Evolutionary conservation across 495 filamentous ascomycete species (phyloP).

Genomic region (Aspergillus homomorphus): DNA sequence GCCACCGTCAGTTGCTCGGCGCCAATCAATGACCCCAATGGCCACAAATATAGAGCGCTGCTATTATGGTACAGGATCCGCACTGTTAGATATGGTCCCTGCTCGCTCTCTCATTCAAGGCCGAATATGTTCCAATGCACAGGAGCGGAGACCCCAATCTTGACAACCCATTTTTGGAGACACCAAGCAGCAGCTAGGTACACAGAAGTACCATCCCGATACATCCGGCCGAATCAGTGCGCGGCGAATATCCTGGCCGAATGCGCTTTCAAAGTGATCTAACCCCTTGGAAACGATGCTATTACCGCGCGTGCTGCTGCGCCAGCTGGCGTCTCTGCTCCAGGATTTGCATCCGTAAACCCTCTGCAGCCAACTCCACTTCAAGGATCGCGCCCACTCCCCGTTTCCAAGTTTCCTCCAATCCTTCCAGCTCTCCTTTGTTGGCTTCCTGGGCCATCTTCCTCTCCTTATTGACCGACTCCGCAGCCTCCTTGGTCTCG

Average conservation of each 20-base stretch:
- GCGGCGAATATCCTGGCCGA: neutral
- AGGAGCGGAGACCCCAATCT: neutral
- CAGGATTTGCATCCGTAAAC: conserved; percentile 60
- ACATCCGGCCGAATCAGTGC: neutral
- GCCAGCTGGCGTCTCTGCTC: conserved; percentile 45
- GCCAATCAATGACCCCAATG: neutral
- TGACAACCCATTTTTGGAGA: neutral
- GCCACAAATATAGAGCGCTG: neutral
- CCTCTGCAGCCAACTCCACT: conserved; percentile 72
- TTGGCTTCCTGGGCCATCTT: conserved; percentile 67
- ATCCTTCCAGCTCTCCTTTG: conserved; percentile 59
- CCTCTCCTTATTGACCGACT: conserved; percentile 67
- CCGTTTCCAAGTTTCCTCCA: conserved; percentile 73
- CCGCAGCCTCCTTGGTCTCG: conserved; percentile 58
- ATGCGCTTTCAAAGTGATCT: neutral
- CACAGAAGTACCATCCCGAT: neutral
- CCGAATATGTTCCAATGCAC: neutral
- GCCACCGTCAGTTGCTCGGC: neutral
- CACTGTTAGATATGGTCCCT: neutral
- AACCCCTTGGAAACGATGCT: neutral
- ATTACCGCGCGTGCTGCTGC: conserved; percentile 36
- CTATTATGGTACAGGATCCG: neutral
- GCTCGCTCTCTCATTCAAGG: neutral
- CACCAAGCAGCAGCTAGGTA: neutral
- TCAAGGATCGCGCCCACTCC: conserved; percentile 70